Base-by-base conservation (phyloP, 2,329 filamentous ascomycete species). In the Fusarium buharicum region DNA sequence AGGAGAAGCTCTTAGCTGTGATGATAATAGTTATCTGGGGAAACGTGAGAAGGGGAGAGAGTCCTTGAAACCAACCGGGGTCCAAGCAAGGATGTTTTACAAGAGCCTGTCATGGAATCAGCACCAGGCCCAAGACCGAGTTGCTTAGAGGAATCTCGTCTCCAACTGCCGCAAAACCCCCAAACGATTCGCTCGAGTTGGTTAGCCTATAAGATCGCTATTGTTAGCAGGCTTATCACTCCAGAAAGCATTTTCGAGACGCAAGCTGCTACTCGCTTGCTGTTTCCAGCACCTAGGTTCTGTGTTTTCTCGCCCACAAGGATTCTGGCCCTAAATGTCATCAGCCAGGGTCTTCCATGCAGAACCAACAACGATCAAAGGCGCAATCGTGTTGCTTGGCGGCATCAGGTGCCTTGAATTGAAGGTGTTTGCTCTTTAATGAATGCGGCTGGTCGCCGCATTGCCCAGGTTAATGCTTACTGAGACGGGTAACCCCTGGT, bases 141-240 rank as follows among this genome's bases (percentile, higher is more conserved):
- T 33, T 44, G 43, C 31, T 58, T 61, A 68, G 57, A 60, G 66
- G 66, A 52, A 52, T 53, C 60, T 46, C 55, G 47, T 54, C 49
- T 55, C 47, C 55, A 49, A 70, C 53, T 69, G 59, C 62, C 68
- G 68, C 57, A 55, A 65, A 64, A 61, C 43, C 61, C 44, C 40
- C 40, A 52, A 59, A 47, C 57, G 47, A 55, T 50, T 65, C 52
- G 47, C 54, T 50, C 28, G n/a, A 47, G 45, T 31, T 30, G 37
- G 22, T 27, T 10, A 22, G 38, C 47, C 38, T 46, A 57, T 57
- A 41, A 62, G 31, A 41, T 38, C 14, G 22, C 18, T 36, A 16
- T 14, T 30, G 18, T 22, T 6, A 38, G 36, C 20, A 45, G 39
- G 47, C 40, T 30, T 33, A 36, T 27, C 36, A 36, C 36, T 56